Evolutionary conservation across 1,284 basidiomycete species (phyloP).

Genomic region (Thelephora terrestris): DNA sequence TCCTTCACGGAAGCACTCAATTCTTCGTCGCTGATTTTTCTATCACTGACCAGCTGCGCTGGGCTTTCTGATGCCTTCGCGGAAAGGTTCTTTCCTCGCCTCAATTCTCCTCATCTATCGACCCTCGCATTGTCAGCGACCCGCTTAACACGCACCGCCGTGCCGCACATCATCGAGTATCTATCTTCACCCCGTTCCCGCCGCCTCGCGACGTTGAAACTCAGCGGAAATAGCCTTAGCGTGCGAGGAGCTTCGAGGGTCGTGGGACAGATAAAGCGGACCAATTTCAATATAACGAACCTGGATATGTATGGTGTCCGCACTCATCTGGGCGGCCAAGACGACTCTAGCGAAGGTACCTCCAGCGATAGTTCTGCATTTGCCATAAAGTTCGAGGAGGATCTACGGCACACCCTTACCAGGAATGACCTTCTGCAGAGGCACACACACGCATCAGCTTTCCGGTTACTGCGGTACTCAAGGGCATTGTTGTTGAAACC

Average conservation of each 20-base stretch:
- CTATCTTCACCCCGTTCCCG: constrained; percentile 42
- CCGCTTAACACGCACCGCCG: constrained; percentile 36
- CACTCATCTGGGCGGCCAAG: not conserved
- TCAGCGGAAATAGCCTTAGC: constrained; percentile 48
- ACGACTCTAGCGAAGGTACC: not conserved
- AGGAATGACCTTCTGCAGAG: constrained; percentile 41
- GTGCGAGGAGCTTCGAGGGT: constrained; percentile 34
- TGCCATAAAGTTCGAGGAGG: constrained; percentile 29
- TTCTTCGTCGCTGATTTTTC: constrained; percentile 31
- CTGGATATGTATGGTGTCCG: constrained; percentile 45
- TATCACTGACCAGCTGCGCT: constrained; percentile 36
- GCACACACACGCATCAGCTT: constrained; percentile 37
- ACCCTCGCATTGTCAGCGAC: constrained; percentile 47
- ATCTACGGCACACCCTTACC: constrained; percentile 30
- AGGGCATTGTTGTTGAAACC: constrained; percentile 36
- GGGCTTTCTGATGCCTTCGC: constrained; percentile 39
- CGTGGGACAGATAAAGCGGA: constrained; percentile 31
- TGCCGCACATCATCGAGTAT: constrained; percentile 36
- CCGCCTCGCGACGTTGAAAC: constrained; percentile 36
- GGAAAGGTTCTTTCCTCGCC: constrained; percentile 35
- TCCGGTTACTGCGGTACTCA: constrained; percentile 40
- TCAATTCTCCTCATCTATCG: constrained; percentile 36
- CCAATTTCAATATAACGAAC: constrained; percentile 40
- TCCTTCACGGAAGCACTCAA: constrained; percentile 39
- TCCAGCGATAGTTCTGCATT: not conserved